These are phyloP conservation scores for Trametopsis cervina DNA, from an alignment of 768 basidiomycete species.

Conservation along the genomic window DNA sequence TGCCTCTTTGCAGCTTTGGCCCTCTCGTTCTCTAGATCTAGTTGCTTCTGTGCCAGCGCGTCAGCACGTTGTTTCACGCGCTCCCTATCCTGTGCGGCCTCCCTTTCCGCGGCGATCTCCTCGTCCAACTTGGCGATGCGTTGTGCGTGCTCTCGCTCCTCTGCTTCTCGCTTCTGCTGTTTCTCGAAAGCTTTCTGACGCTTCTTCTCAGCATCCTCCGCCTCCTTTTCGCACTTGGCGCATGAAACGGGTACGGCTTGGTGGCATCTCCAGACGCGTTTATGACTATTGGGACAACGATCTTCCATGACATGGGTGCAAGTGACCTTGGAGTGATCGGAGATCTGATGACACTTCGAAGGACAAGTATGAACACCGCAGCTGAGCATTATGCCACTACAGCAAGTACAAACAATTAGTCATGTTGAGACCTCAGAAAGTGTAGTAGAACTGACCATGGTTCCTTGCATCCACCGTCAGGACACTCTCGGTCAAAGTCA, in stretches of 20 bases:
- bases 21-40: constrained; percentile 35
- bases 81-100: constrained; percentile 30
- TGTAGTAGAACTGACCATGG: constrained; percentile 41
- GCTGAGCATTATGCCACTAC: constrained; percentile 40
- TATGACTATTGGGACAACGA: constrained; percentile 42
- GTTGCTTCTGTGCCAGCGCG: constrained; percentile 35
- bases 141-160: constrained; percentile 34
- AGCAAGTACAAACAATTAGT: neutral
- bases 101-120: constrained; percentile 29
- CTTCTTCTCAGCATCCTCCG: constrained; percentile 34
- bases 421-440: neutral
- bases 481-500: constrained; percentile 45
- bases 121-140: constrained; percentile 38
- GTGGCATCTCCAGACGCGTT: constrained; percentile 36
- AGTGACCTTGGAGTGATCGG: constrained; percentile 45
- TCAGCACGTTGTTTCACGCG: constrained; percentile 28
- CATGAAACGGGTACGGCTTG: constrained; percentile 33
- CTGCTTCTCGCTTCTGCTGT: constrained; percentile 39
- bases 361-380: constrained; percentile 51
- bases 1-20: neutral
- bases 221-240: constrained; percentile 38
- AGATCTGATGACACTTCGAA: constrained; percentile 53
- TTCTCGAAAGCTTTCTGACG: constrained; percentile 32
- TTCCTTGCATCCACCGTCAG: constrained; percentile 56
- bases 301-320: constrained; percentile 33